Percentiles rank a stretch among this genome's conserved stretches.
phyloP scores from a whole-genome alignment of 2,329 filamentous ascomycete species.

The Thelonectria rubi region DNA sequence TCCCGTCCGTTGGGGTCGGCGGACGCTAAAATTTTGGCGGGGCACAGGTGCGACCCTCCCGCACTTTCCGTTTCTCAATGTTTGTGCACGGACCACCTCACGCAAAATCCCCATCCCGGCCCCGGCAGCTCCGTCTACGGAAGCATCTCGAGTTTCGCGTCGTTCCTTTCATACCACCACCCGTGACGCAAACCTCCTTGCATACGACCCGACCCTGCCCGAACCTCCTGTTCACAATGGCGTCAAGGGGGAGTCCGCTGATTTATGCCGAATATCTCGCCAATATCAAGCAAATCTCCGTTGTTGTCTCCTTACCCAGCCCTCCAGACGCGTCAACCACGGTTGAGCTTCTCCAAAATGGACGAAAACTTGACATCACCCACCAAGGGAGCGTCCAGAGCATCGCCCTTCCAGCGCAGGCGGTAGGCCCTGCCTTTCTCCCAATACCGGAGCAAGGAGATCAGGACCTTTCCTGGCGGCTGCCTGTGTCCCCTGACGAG shows the following conservation, averaged over 20 bases:
- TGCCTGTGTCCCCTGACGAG: constrained; percentile 52
- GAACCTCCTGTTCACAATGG: constrained; percentile 24
- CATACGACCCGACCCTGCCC: not conserved
- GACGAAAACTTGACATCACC: constrained; percentile 56
- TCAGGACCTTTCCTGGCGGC: constrained; percentile 60
- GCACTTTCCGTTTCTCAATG: constrained; percentile 24
- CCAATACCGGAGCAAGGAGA: constrained; percentile 48
- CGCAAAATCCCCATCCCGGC: constrained; percentile 18
- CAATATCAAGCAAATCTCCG: constrained; percentile 71
- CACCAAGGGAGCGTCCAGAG: constrained; percentile 52
- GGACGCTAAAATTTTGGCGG: constrained; percentile 41
- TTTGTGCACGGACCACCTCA: constrained; percentile 32
- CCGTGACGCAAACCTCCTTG: not conserved
- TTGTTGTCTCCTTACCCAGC: constrained; percentile 61
- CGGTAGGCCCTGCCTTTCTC: constrained; percentile 48
- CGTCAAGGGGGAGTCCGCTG: constrained; percentile 35
- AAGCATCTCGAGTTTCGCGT: not conserved
- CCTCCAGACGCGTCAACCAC: constrained; percentile 54
- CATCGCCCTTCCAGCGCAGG: constrained; percentile 55
- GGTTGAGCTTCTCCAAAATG: constrained; percentile 55
- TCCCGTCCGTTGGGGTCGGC: constrained; percentile 39
- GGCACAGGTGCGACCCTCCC: constrained; percentile 17
- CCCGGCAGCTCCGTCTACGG: not conserved
- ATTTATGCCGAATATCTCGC: constrained; percentile 73
- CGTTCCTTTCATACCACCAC: not conserved